Evolutionary conservation across 345 rosid genomes (phyloP).

Genomic region (Iberis pinnata): DNA sequence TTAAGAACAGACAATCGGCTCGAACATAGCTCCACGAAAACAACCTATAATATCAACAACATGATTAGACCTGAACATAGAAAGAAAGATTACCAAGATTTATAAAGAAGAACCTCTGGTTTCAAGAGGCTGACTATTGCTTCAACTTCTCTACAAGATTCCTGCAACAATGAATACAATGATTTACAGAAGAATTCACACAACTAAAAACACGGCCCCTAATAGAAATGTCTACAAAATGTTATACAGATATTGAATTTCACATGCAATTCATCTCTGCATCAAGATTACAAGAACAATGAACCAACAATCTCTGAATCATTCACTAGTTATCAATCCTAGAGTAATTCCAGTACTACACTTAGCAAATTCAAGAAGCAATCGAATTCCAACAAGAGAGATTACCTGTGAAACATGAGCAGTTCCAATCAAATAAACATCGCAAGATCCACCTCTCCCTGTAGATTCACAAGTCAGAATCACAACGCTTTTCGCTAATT

Average conservation of each 20-base stretch:
- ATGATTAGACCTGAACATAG: slow-evolving; percentile 1
- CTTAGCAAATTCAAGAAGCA: background rate
- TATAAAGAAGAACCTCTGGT: slow-evolving; percentile 65
- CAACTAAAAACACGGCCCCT: no score
- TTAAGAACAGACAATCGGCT: slow-evolving; percentile 71
- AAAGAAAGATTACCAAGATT: slow-evolving; percentile 12
- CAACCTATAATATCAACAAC: slow-evolving; percentile 47
- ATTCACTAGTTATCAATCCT: background rate
- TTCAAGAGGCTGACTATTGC: slow-evolving; percentile 64
- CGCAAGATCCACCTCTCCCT: slow-evolving; percentile 64
- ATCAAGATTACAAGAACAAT: no score
- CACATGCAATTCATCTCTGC: slow-evolving; percentile 14
- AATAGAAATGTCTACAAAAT: background rate
- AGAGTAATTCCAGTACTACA: background rate
- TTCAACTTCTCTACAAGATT: slow-evolving; percentile 51
- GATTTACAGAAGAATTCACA: background rate
- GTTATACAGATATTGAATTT: background rate
- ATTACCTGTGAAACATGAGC: slow-evolving; percentile 91
- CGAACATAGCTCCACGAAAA: slow-evolving; percentile 86
- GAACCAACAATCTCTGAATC: slow-evolving; percentile 6
- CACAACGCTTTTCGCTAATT: slow-evolving; percentile 56
- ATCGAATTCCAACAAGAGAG: background rate
- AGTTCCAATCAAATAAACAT: slow-evolving; percentile 82
- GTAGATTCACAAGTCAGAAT: slow-evolving; percentile 67
- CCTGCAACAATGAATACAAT: slow-evolving; percentile 16